Percentiles rank a stretch among this genome's conserved stretches.
These are phyloP conservation scores for Agmasoma carcini DNA, from an alignment of 371 early-diverging fungal species.

Conservation along the genomic window DNA sequence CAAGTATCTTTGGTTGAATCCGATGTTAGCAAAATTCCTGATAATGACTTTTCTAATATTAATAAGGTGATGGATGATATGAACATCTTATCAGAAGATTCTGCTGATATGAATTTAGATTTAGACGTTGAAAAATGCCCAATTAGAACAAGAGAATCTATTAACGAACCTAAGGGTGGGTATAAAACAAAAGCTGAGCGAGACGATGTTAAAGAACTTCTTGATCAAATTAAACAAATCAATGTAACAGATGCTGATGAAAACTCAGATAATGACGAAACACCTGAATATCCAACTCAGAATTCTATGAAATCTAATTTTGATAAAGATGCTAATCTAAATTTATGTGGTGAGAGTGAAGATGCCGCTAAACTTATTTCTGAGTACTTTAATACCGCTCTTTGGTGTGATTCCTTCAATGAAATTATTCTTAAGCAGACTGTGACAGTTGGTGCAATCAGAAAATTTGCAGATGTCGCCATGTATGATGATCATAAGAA, in stretches of 20 bases:
- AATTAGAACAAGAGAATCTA: not conserved
- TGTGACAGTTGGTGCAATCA: conserved; percentile 12
- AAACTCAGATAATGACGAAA: conserved; percentile 1
- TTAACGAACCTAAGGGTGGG: not conserved
- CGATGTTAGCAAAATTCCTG: conserved; percentile 39
- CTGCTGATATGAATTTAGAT: not conserved
- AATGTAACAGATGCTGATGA: not conserved
- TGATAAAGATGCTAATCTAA: not conserved
- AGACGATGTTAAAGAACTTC: not conserved
- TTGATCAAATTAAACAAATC: not conserved
- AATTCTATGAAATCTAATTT: conserved; percentile 1
- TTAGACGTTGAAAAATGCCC: not conserved
- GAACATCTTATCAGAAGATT: not conserved
- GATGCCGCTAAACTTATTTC: not conserved
- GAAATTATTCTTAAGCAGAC: conserved; percentile 24
- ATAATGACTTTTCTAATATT: conserved; percentile 43
- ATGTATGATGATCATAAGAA: conserved; percentile 54
- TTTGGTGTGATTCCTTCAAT: conserved; percentile 30
- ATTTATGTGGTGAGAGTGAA: not conserved
- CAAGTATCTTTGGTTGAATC: conserved; percentile 39
- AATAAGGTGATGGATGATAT: conserved; percentile 4
- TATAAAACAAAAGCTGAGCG: not conserved
- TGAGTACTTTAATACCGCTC: conserved; percentile 20
- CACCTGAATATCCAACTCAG: not conserved
- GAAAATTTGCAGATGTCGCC: conserved; percentile 26